Base-by-base conservation (phyloP, 148 eudicot species). In the Selenicereus undatus region DNA sequence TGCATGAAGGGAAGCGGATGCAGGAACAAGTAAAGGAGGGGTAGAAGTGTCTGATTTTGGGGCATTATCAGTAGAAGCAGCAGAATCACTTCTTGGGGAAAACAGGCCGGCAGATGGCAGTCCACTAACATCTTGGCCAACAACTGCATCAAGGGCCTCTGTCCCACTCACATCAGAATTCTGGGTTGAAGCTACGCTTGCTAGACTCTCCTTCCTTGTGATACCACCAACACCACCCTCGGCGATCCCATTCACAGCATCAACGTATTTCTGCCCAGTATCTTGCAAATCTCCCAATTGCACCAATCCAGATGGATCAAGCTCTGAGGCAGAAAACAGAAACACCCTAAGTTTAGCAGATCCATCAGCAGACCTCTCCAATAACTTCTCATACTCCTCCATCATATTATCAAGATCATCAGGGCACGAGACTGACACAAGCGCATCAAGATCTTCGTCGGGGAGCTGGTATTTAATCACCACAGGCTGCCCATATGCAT, bases 361-460 rank as follows among this genome's bases (percentile, higher is more conserved):
- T 72, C 98, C 97, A 80, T 95, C 97, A 0, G 88, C 78, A 72
- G 92, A 88, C 86, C 91, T 90, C 83, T 90, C 91, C 26, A 82
- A 54, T 83, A 95, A 80, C 87, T 91, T 95, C 76, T 90, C 91
- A 84, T 90, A 95, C 88, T 95, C 98, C 56, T 95, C 98, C 97
- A 95, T 89, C 98, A 95, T 95, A 85, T 93, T 95, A 64, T 91
- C 97, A 68, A 95, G 91, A 87, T 95, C 98, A 80, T 95, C 97
- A 0, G 91, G 79, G 82, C 91, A 90, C 0, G 98, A 92, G 82
- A 95, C 94, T 0, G 97, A 90, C 32, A 95, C 97, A 81, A 95
- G 97, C 9, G 97, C 93, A 82, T 95, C 98, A 35, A 95, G 97
- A 82, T 93, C 99, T 85, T 95, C 99, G 24, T 91, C 96, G 0